These are phyloP conservation scores for Vicia villosa DNA, from an alignment of 306 rosid genomes.

Conservation along the genomic window DNA sequence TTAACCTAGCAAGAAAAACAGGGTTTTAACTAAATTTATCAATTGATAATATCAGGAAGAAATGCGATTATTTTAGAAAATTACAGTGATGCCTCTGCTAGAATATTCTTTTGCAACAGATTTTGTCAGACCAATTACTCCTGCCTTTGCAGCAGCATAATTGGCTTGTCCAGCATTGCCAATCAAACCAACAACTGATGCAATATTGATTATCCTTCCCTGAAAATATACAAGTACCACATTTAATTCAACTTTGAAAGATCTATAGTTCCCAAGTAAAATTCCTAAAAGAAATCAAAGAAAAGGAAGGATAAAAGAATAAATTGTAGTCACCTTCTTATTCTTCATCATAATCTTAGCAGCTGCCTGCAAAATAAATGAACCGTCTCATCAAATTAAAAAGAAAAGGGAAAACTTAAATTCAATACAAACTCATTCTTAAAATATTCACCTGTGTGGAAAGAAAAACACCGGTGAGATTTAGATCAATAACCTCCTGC, in stretches of 20 bases:
- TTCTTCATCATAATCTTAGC: conserved; percentile 95
- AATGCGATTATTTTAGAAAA: conserved; percentile 24
- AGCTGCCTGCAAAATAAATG: conserved; percentile 67
- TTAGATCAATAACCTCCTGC: conserved; percentile 93
- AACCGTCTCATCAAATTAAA: conserved; percentile 34
- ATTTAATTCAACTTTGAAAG: conserved; percentile 10
- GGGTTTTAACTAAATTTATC: conserved; percentile 30
- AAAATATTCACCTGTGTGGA: conserved; percentile 71
- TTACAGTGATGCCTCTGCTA: conserved; percentile 86
- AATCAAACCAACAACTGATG: conserved; percentile 93
- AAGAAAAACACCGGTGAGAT: conserved; percentile 92
- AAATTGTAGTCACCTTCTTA: conserved; percentile 63
- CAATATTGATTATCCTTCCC: conserved; percentile 95
- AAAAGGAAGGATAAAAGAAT: neutral
- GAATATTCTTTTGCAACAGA: conserved; percentile 87
- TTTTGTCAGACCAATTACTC: conserved; percentile 95
- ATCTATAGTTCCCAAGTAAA: neutral
- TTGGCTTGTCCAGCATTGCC: conserved; percentile 98
- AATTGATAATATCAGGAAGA: conserved; percentile 10
- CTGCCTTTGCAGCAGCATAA: conserved; percentile 98
- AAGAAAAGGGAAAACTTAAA: conserved; percentile 17
- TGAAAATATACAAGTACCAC: conserved; percentile 40
- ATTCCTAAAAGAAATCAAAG: conserved; percentile 10
- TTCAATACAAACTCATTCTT: conserved; percentile 5
- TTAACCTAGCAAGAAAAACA: conserved; percentile 66